phyloP scores from a whole-genome alignment of 345 rosid species.

The Alliaria petiolata region DNA sequence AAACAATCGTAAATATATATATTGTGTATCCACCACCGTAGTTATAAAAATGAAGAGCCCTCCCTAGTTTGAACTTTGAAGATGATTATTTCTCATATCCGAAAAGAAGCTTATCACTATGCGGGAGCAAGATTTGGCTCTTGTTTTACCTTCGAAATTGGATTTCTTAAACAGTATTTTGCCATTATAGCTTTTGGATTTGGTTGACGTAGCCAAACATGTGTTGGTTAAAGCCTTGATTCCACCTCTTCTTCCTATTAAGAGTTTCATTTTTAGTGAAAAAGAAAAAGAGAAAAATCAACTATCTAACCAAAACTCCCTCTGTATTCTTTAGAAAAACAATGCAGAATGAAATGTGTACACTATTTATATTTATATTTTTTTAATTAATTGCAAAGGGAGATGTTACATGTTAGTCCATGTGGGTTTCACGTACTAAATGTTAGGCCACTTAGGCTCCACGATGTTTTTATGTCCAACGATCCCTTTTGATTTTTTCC shows the following conservation, averaged over 20 bases:
- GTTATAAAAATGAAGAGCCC: no score
- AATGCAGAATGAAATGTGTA: background rate
- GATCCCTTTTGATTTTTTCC: constrained; percentile 13
- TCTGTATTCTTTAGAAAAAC: background rate
- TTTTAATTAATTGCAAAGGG: background rate
- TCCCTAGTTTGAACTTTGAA: background rate
- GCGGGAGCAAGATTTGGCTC: background rate
- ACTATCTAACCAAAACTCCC: background rate
- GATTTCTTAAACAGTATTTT: background rate
- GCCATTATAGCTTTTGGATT: background rate
- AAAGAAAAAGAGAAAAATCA: background rate
- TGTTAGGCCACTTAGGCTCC: constrained; percentile 33
- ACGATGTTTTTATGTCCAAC: constrained; percentile 27
- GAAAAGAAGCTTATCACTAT: background rate
- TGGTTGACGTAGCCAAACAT: background rate
- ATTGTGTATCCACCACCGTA: no score
- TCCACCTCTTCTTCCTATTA: background rate
- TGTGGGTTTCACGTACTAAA: constrained; percentile 22
- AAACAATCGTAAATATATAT: background rate
- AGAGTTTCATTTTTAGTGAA: background rate
- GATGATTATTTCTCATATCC: background rate
- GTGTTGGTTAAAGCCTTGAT: no score
- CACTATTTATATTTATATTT: background rate
- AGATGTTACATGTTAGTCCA: constrained; percentile 34
- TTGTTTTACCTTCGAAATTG: background rate